Evolutionary conservation across 2,329 filamentous ascomycete genomes (phyloP).

Genomic region (Herpotrichia juniperi): DNA sequence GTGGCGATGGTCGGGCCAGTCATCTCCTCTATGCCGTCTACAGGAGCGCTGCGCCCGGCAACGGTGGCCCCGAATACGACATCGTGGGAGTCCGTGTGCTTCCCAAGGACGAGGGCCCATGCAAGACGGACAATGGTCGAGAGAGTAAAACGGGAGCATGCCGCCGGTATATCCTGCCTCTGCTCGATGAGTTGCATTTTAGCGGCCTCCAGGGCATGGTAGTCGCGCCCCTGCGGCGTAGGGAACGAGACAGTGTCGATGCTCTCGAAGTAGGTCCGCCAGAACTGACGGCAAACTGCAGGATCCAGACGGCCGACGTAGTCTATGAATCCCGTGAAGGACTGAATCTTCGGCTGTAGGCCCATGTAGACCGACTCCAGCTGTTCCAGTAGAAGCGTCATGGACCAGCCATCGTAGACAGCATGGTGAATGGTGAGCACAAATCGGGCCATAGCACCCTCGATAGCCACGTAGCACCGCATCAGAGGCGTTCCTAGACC

Average conservation of each 20-base stretch:
- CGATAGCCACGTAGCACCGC: constrained; percentile 49
- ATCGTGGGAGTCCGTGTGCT: constrained; percentile 1
- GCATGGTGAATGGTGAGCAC: constrained; percentile 39
- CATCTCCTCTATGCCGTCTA: constrained; percentile 3
- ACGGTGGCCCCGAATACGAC: constrained; percentile 6
- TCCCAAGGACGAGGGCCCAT: constrained; percentile 2
- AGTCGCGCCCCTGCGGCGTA: neutral
- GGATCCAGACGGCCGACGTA: constrained; percentile 2
- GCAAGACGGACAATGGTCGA: constrained; percentile 1
- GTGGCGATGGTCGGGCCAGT: constrained; percentile 5
- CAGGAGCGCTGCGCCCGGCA: constrained; percentile 1
- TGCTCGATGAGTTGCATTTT: neutral
- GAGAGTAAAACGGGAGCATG: constrained; percentile 1
- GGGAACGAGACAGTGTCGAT: neutral
- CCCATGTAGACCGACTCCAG: constrained; percentile 18
- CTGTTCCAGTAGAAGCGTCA: constrained; percentile 39
- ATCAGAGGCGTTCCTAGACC: constrained; percentile 51
- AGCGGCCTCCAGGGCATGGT: neutral
- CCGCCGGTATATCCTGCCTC: neutral
- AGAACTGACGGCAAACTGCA: neutral
- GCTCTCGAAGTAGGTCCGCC: constrained; percentile 1
- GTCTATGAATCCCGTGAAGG: constrained; percentile 4
- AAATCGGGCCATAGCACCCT: constrained; percentile 17
- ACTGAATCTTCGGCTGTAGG: neutral
- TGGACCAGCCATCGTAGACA: constrained; percentile 42